These are phyloP conservation scores for Allomyces javanicus DNA, from an alignment of 192 early-diverging fungal species.

Conservation along the genomic window DNA sequence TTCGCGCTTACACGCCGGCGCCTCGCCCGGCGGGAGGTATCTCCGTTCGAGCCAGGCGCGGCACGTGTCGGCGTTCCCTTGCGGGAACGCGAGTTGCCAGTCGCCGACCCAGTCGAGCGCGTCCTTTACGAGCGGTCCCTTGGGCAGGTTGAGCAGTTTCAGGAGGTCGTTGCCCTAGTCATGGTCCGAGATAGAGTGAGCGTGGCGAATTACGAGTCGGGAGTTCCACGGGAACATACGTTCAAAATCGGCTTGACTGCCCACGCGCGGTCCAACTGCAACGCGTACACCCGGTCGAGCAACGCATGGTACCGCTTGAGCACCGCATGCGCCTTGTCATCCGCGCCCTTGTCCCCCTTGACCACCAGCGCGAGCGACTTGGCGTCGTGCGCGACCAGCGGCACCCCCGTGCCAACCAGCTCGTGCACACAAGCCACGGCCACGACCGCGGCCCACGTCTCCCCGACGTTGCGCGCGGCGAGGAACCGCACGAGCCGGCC, in stretches of 20 bases:
- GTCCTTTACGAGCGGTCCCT: background rate
- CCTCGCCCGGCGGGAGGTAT: no score
- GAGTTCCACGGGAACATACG: background rate
- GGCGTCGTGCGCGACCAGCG: no score
- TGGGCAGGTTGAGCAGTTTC: background rate
- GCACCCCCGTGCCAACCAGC: background rate
- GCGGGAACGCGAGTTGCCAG: background rate
- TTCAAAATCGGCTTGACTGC: background rate
- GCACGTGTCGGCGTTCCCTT: no score
- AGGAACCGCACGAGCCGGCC: background rate
- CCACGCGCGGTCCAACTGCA: background rate
- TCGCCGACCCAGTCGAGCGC: background rate
- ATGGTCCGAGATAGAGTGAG: no score
- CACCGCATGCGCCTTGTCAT: no score
- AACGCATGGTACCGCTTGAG: background rate
- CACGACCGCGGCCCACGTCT: background rate
- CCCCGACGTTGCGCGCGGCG: background rate
- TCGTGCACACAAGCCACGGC: background rate
- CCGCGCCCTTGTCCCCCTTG: no score
- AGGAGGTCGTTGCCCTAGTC: background rate
- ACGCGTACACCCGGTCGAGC: background rate
- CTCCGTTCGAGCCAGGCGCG: no score
- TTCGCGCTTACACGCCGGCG: no score
- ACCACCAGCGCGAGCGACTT: no score
- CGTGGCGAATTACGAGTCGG: no score